Percentiles rank a stretch among this genome's conserved stretches.
Conservation (phyloP, 352 stramenopile species). For the Plasmopara halstedii region DNA sequence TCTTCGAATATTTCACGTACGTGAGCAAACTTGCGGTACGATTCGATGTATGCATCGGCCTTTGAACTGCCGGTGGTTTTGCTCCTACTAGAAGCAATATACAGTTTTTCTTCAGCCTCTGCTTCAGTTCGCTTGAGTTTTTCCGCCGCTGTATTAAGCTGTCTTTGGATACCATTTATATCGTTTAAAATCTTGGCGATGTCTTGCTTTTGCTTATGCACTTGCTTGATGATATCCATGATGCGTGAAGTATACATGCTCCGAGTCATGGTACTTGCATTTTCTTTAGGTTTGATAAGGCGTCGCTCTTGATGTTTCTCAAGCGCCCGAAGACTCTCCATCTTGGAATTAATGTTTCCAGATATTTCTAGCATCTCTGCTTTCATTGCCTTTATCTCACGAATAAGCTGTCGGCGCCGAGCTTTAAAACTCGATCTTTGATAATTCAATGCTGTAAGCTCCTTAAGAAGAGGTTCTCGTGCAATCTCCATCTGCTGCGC, state of each 20-base stretch:
- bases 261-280: slow-evolving; percentile 33
- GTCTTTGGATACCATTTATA: slow-evolving; percentile 69
- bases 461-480: slow-evolving; percentile 32
- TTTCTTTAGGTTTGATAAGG: slow-evolving; percentile 13
- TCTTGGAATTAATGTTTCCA: slow-evolving; percentile 58
- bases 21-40: slow-evolving; percentile 77
- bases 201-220: slow-evolving; percentile 85
- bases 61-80: slow-evolving; percentile 18
- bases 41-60: slow-evolving; percentile 53
- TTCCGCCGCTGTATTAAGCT: slow-evolving; percentile 66
- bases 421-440: slow-evolving; percentile 47
- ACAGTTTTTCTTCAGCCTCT: slow-evolving; percentile 81
- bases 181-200: slow-evolving; percentile 78
- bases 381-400: slow-evolving; percentile 57
- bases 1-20: slow-evolving; percentile 82
- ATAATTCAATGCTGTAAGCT: slow-evolving; percentile 34
- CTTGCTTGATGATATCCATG: slow-evolving; percentile 88
- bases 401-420: slow-evolving; percentile 48
- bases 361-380: slow-evolving; percentile 61
- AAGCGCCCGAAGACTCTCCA: slow-evolving; percentile 42
- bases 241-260: slow-evolving; percentile 84
- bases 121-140: slow-evolving; percentile 81
- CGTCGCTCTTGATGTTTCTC: slow-evolving; percentile 46
- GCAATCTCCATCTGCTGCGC: slow-evolving; percentile 45
- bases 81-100: slow-evolving; percentile 41